These are phyloP conservation scores for Lactarius evosmus DNA, from an alignment of 768 basidiomycete species.

Conservation along the genomic window DNA sequence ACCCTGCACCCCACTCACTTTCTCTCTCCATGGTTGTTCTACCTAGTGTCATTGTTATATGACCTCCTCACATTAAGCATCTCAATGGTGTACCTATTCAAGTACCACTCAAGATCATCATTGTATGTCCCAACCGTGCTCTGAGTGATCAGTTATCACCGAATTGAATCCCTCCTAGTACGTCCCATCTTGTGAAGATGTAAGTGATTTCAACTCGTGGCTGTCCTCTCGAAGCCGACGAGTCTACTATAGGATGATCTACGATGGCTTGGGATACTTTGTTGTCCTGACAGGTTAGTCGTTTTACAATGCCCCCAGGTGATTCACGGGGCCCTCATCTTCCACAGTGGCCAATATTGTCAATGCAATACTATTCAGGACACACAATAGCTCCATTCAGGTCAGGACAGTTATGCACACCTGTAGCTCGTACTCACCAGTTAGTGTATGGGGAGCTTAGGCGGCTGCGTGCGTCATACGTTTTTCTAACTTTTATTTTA, in stretches of 20 bases:
- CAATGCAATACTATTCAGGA: constrained; percentile 32
- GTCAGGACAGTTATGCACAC: not conserved
- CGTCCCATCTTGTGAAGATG: constrained; percentile 31
- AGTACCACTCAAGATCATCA: constrained; percentile 38
- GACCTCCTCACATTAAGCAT: constrained; percentile 50
- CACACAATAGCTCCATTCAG: constrained; percentile 27
- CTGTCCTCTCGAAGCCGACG: constrained; percentile 31
- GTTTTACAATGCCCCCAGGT: not conserved
- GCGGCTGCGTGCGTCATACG: constrained; percentile 18
- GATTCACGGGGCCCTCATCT: not conserved
- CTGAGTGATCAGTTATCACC: not conserved
- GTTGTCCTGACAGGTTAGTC: constrained; percentile 46
- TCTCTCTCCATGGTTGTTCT: constrained; percentile 54
- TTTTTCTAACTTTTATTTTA: not conserved
- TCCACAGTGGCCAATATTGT: constrained; percentile 30
- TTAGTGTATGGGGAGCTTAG: not conserved
- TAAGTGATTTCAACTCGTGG: constrained; percentile 20
- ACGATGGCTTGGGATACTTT: constrained; percentile 62
- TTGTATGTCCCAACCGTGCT: constrained; percentile 26
- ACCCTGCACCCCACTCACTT: constrained; percentile 21
- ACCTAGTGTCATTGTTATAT: constrained; percentile 54
- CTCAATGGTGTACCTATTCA: constrained; percentile 47
- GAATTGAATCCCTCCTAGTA: constrained; percentile 19
- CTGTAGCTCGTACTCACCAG: not conserved
- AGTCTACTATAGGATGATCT: no score